Percentiles rank a stretch among this genome's conserved stretches.
These are phyloP conservation scores for Aphelidium insulamus DNA, from an alignment of 371 early-diverging fungal genomes.

Conservation along the genomic window DNA sequence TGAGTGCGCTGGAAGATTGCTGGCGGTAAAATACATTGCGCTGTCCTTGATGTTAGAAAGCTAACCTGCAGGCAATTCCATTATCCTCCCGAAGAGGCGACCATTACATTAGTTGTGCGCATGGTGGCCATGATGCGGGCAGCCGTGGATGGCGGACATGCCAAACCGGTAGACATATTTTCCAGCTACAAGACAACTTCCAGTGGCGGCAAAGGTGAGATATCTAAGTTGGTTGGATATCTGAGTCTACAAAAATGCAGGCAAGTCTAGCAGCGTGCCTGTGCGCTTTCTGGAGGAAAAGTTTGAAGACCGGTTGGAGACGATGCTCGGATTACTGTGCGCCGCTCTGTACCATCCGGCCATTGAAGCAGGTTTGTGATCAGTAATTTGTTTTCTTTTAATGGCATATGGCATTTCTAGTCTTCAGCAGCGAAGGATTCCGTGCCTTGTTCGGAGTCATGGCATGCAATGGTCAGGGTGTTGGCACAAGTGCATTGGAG, in stretches of 20 bases:
- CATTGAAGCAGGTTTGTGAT: not conserved
- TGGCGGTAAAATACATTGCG: no score
- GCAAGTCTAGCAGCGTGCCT: no score
- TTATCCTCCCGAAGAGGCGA: slow-evolving; percentile 5
- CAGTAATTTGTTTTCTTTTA: not conserved
- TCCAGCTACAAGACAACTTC: not conserved
- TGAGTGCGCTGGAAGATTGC: no score
- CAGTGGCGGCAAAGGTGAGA: not conserved
- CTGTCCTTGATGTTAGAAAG: no score
- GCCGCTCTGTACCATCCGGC: not conserved
- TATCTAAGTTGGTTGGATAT: no score
- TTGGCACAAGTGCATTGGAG: slow-evolving; percentile 1
- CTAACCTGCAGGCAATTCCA: slow-evolving; percentile 2
- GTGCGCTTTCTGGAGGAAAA: slow-evolving; percentile 5
- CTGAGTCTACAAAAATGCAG: no score
- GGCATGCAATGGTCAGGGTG: slow-evolving; percentile 3
- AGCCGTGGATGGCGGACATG: not conserved
- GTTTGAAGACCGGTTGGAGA: slow-evolving; percentile 1
- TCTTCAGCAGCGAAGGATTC: not conserved
- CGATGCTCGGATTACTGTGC: not conserved
- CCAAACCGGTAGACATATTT: slow-evolving; percentile 1
- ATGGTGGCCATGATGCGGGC: slow-evolving; percentile 3
- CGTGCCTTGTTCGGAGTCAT: not conserved
- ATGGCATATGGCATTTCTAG: not conserved
- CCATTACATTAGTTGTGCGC: slow-evolving; percentile 1